Conservation (phyloP, 306 rosid species). For the Mucuna pruriens region DNA sequence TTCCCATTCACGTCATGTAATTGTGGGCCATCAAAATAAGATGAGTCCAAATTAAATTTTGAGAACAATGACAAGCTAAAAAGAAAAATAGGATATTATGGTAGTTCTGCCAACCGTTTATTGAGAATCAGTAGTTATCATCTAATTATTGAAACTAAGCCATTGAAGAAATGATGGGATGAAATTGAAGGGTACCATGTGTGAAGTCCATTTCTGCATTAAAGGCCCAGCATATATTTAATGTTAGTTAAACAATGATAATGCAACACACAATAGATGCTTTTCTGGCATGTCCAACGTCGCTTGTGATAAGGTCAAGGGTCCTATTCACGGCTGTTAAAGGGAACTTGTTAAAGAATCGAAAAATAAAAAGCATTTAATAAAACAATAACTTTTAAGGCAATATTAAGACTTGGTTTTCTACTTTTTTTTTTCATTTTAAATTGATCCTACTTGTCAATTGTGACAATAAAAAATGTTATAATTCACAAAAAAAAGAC, state of each 20-base stretch:
- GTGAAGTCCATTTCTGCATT: constrained; percentile 19
- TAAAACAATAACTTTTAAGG: background rate
- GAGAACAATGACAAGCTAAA: background rate
- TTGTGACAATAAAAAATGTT: background rate
- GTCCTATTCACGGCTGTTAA: background rate
- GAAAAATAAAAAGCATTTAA: background rate
- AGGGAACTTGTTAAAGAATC: background rate
- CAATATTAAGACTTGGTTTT: background rate
- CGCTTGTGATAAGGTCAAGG: constrained; percentile 17
- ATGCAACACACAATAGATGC: background rate
- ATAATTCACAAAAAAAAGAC: background rate
- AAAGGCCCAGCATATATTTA: background rate
- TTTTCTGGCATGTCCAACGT: constrained; percentile 19
- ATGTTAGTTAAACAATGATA: background rate
- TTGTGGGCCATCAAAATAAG: background rate
- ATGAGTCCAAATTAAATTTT: constrained; percentile 3
- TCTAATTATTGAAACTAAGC: constrained; percentile 4
- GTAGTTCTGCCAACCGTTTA: constrained; percentile 28
- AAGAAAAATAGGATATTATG: background rate
- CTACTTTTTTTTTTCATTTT: background rate
- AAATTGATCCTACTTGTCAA: background rate
- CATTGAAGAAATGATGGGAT: background rate
- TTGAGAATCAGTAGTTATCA: constrained; percentile 12
- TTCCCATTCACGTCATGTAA: constrained; percentile 24
- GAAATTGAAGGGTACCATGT: background rate